Evolutionary conservation across 176 grass and related monocot genomes (phyloP).

Genomic region (Rhipidocladum racemiflorum): DNA sequence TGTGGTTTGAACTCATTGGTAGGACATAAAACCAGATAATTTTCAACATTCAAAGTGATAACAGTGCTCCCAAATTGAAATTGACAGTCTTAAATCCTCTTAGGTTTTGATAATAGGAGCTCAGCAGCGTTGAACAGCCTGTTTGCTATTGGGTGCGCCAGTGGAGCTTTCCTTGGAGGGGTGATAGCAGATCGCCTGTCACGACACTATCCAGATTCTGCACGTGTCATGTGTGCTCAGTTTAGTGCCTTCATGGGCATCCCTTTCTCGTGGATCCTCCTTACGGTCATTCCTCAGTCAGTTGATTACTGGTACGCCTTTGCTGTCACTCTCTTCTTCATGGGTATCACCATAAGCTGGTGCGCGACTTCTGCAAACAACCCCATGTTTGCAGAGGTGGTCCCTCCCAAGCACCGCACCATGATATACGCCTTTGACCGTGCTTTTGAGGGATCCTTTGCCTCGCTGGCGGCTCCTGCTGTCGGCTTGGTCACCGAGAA

Average conservation of each 20-base stretch:
- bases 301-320: constrained; percentile 60
- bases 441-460: constrained; percentile 70
- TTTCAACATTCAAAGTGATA: neutral
- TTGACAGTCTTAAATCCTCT: constrained; percentile 11
- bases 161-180: constrained; percentile 65
- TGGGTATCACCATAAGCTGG: constrained; percentile 83
- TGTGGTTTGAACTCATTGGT: constrained; percentile 99
- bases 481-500: constrained; percentile 70
- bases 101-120: constrained; percentile 77
- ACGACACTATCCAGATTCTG: constrained; percentile 53
- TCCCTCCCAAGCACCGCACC: constrained; percentile 68
- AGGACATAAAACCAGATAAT: neutral
- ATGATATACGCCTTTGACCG: constrained; percentile 87
- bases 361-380: constrained; percentile 77
- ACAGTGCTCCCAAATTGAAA: neutral
- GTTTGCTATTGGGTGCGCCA: constrained; percentile 78
- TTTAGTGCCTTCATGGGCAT: constrained; percentile 97
- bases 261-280: constrained; percentile 79
- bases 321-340: constrained; percentile 61
- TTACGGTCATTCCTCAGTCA: constrained; percentile 60
- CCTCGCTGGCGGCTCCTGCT: constrained; percentile 67
- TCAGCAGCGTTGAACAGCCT: constrained; percentile 78
- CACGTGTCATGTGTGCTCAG: constrained; percentile 90
- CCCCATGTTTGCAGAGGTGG: constrained; percentile 88
- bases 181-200: constrained; percentile 71